phyloP scores from a whole-genome alignment of 2,329 filamentous ascomycete species.

The Paraconiothyrium sp. region DNA sequence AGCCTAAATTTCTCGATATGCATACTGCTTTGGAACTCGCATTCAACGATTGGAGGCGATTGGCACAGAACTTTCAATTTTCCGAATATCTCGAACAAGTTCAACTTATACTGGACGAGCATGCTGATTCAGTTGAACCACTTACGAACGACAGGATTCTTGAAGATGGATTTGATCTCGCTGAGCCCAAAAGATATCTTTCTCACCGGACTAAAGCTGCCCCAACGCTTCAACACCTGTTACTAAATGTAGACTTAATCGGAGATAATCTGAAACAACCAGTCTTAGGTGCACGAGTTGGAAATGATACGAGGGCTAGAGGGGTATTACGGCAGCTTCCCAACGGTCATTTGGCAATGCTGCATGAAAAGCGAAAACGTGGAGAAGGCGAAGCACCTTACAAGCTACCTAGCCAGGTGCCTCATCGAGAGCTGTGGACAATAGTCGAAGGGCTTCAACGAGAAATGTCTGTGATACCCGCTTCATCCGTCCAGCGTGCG shows the following conservation, averaged over 20 bases:
- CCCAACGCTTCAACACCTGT: neutral
- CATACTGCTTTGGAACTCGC: constrained; percentile 52
- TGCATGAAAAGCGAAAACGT: neutral
- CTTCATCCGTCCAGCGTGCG: constrained; percentile 42
- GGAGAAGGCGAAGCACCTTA: neutral
- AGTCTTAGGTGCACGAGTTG: neutral
- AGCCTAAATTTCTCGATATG: constrained; percentile 47
- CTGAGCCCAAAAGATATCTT: neutral
- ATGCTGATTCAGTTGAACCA: neutral
- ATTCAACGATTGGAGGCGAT: constrained; percentile 58
- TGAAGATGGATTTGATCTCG: neutral
- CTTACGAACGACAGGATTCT: too few species aligned
- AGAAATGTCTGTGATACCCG: constrained; percentile 29
- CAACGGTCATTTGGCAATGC: neutral
- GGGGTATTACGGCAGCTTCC: neutral
- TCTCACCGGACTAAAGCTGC: too few species aligned
- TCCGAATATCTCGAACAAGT: constrained; percentile 55
- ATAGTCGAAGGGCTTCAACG: constrained; percentile 24
- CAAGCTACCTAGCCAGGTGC: neutral
- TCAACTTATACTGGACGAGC: constrained; percentile 47
- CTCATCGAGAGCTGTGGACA: constrained; percentile 2
- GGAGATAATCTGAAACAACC: too few species aligned
- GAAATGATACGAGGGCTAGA: neutral
- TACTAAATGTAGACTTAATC: neutral
- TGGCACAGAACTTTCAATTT: constrained; percentile 61